Evolutionary conservation across 257 asterid species (phyloP).

Genomic region (Henckelia pumila): DNA sequence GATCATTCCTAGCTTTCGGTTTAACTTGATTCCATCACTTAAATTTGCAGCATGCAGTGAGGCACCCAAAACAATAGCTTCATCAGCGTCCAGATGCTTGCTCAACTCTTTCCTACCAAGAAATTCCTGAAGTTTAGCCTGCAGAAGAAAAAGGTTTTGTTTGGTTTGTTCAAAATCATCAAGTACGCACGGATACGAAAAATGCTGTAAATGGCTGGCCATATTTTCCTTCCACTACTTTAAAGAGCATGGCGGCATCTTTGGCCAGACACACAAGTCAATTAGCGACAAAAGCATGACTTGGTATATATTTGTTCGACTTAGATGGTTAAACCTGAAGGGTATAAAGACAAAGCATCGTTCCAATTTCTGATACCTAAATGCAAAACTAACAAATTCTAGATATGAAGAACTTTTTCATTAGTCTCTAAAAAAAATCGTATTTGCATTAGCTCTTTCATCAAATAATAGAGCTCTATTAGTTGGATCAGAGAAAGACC

Average conservation of each 20-base stretch:
- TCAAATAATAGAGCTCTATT: not conserved
- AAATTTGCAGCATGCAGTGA: slow-evolving; percentile 95
- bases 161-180: slow-evolving; percentile 19
- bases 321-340: not conserved
- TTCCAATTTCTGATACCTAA: slow-evolving; percentile 13
- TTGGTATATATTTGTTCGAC: not conserved
- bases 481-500: slow-evolving; percentile 42
- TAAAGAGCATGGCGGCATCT: slow-evolving; percentile 18
- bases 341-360: not conserved
- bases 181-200: slow-evolving; percentile 12
- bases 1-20: slow-evolving; percentile 97
- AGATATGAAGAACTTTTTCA: slow-evolving; percentile 6
- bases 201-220: not conserved
- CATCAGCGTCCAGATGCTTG: slow-evolving; percentile 96
- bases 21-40: slow-evolving; percentile 96
- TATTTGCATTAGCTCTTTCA: not conserved
- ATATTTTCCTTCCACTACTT: slow-evolving; percentile 3
- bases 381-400: slow-evolving; percentile 1
- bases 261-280: slow-evolving; percentile 3
- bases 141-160: slow-evolving; percentile 23
- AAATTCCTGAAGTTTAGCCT: slow-evolving; percentile 96
- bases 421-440: too few species aligned
- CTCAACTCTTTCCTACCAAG: slow-evolving; percentile 94
- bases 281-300: slow-evolving; percentile 12
- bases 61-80: slow-evolving; percentile 94